Evolutionary conservation across 2,329 filamentous ascomycete genomes (phyloP), one percentile per base, ranked within the genome.

Genomic region (Fusarium burgessii): DNA sequence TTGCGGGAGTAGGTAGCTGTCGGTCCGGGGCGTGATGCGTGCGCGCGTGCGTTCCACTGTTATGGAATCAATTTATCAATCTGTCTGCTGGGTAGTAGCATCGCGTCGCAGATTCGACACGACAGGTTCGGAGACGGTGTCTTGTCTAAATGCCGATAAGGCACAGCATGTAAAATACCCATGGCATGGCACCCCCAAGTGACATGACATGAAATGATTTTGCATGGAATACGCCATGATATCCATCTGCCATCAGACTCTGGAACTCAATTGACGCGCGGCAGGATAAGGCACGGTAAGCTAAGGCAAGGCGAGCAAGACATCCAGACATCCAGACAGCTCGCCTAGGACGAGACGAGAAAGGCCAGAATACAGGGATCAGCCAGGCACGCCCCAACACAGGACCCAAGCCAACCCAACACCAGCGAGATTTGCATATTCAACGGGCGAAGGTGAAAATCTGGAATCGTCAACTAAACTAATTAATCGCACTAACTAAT

Each of bases 241-340:
- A 36, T 38, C 59, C 59, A 42, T 59, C 58, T 32, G 33, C 36
- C n/a, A 58, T 42, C 51, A 38, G 29, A 46, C 55, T 32, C 52
- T 27, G 55, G 46, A 66, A 66, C 63, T 66, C 62, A 66, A 66
- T 66, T 66, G 63, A 66, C 63, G 63, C 63, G 63, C 63, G 63
- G 63, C 63, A 66, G 62, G 54, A 61, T 66, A 66, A 66, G 62
- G 62, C 41, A 66, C 35, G 32, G 47, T 51, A 49, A 47, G 56
- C 41, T 55, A 66, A 62, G 43, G 64, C 43, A 66, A 67, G 55
- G 55, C 65, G 64, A 69, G 59, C 52, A 63, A 65, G 56, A 29
- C 17, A 51, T 58, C 49, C 32, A 66, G 47, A 52, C 40, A 71
- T 35, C 57, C 38, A 67, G 41, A 58, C 54, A 60, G 50, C 49